Conservation (phyloP, 306 rosid species). For the Dryas octopetala region DNA sequence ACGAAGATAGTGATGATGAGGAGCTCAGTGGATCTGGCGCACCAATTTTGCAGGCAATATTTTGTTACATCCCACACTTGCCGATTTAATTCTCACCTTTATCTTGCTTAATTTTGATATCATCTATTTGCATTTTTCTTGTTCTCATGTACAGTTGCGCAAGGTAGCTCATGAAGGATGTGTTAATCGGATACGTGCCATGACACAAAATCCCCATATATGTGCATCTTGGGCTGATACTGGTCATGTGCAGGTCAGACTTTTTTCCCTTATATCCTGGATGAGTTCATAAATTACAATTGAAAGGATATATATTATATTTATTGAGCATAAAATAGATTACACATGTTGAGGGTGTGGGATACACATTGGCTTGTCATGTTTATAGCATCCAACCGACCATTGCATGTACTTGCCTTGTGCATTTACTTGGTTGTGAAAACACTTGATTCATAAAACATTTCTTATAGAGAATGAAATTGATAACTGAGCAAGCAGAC, state of each 20-base stretch:
- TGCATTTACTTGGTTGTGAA: not conserved
- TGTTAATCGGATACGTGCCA: slow-evolving; percentile 82
- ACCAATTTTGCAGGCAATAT: slow-evolving; percentile 69
- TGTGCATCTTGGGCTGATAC: slow-evolving; percentile 93
- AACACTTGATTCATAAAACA: not conserved
- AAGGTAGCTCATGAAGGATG: slow-evolving; percentile 83
- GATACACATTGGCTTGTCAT: too few species aligned
- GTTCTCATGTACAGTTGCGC: slow-evolving; percentile 54
- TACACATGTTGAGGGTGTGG: not conserved
- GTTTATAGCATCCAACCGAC: too few species aligned
- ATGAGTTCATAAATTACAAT: slow-evolving; percentile 8
- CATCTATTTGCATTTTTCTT: slow-evolving; percentile 17
- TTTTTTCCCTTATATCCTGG: not conserved
- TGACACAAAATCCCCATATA: slow-evolving; percentile 84
- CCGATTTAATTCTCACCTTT: slow-evolving; percentile 2
- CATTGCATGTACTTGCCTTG: too few species aligned
- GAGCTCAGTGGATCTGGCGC: slow-evolving; percentile 39
- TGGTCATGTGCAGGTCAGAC: slow-evolving; percentile 77
- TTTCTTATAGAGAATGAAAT: not conserved
- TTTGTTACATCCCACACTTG: not conserved
- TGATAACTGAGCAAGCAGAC: not conserved
- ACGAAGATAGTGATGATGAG: slow-evolving; percentile 63
- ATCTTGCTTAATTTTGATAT: slow-evolving; percentile 18
- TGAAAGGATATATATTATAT: not conserved
- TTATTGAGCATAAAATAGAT: not conserved